Evolutionary conservation across 257 asterid genomes (phyloP).

Genomic region (Cinchona pubescens): DNA sequence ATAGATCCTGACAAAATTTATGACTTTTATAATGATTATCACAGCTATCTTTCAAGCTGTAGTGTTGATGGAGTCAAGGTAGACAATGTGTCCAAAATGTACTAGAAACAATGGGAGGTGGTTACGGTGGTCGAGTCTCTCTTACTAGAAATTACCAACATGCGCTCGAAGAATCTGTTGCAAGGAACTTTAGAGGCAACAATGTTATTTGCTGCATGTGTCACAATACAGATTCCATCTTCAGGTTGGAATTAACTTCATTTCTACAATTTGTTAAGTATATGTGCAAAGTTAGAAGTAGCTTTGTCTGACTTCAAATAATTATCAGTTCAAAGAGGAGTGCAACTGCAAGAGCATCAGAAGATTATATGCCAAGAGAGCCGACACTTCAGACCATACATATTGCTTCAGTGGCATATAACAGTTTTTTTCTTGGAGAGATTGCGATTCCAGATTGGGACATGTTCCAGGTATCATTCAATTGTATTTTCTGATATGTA

Average conservation of each 20-base stretch:
- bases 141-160: conserved; percentile 48
- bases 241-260: no score
- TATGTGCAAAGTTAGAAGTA: no score
- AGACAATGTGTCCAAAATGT: conserved; percentile 58
- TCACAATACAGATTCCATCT: conserved; percentile 55
- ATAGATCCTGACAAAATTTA: conserved; percentile 40
- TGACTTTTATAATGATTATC: conserved; percentile 57
- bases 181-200: conserved; percentile 46
- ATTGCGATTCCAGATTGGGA: no score
- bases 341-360: no score
- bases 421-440: no score
- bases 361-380: no score
- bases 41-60: conserved; percentile 47
- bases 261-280: no score
- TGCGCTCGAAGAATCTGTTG: conserved; percentile 60
- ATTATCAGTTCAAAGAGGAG: no score
- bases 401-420: no score
- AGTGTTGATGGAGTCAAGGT: conserved; percentile 71
- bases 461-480: conserved; percentile 51
- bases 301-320: no score
- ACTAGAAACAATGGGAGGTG: conserved; percentile 46
- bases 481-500: neutral
- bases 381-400: no score
- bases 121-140: conserved; percentile 63
- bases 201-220: conserved; percentile 62